Base-by-base conservation (phyloP, 805 yeast genomes). In the Yarrowia sp. region DNA sequence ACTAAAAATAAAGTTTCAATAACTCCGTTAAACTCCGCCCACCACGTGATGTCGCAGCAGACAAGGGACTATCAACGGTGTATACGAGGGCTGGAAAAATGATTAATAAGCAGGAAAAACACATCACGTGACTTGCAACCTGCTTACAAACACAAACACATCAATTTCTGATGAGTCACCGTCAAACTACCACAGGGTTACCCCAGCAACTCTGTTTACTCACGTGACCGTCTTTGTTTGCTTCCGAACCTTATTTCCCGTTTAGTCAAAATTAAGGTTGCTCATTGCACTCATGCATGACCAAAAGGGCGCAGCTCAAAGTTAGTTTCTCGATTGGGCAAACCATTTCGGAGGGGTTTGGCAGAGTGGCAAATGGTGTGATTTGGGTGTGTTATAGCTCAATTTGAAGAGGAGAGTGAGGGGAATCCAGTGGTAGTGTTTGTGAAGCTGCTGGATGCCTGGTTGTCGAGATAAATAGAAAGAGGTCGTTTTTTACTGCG, bases 181-280 rank as follows among this genome's bases (percentile, higher is more conserved):
- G n/a, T n/a, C n/a, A n/a, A n/a, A n/a, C n/a, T n/a, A n/a, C n/a
- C n/a, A n/a, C 1, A 11, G 10, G 1, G 55, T 35, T 48, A 17
- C 55, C 55, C 14, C 55, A 11, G 42, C 55, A 48, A 48, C 55
- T 33, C 32, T 48, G 55, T 48, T 48, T 48, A 48, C 55, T 33
- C 55, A 48, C 55, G 55, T 48, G 55, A 48, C 55, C 41, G 15
- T 48, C 41, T 48, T 48, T 48, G 55, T 48, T 48, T 48, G 55
- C 55, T 48, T 33, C 55, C 55, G 41, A 48, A 48, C 32, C 41
- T 6, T 33, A 6, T 11, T 48, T 48, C 55, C 55, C 17, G 13
- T 17, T 17, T 18, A 9, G 55, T 39, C 31, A 35, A 35, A 31
- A 15, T 48, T 48, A 48, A 8, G 17, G 31, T 35, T 48, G 4